Conservation (phyloP, 2,329 filamentous ascomycete species). For the Didymella glomerata region DNA sequence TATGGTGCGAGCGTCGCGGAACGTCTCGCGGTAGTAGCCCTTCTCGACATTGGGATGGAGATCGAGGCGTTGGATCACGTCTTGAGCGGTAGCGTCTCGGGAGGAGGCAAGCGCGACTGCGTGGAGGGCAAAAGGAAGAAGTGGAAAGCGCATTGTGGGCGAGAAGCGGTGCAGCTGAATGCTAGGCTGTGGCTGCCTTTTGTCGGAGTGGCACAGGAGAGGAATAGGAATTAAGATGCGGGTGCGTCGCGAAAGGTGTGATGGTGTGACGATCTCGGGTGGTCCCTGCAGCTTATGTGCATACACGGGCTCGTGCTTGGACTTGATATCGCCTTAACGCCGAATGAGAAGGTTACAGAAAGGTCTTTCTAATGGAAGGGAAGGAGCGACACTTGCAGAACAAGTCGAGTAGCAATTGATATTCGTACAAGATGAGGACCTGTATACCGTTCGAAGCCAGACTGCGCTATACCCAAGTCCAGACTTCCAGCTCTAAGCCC, state of each 20-base stretch:
- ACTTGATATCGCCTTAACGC: no score
- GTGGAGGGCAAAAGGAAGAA: background rate
- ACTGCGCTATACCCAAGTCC: background rate
- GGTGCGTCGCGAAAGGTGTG: background rate
- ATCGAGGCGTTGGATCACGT: background rate
- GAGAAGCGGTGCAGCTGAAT: background rate
- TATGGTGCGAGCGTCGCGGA: background rate
- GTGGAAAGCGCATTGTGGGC: background rate
- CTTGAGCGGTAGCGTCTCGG: background rate
- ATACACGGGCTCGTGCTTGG: background rate
- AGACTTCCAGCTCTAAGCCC: constrained; percentile 58
- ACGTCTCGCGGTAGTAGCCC: constrained; percentile 4
- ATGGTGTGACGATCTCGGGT: background rate
- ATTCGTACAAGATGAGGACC: background rate
- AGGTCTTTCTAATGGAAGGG: no score
- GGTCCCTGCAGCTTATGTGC: constrained; percentile 4
- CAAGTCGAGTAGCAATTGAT: background rate
- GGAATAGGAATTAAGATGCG: background rate
- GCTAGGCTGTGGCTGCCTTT: background rate
- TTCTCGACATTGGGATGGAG: constrained; percentile 5
- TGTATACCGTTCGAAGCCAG: background rate
- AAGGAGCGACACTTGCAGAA: background rate
- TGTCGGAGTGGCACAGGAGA: background rate
- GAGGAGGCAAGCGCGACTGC: background rate
- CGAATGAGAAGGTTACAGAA: no score